Evolutionary conservation across 805 yeast species (phyloP).

Genomic region (Diddensiella caesifluorescens): DNA sequence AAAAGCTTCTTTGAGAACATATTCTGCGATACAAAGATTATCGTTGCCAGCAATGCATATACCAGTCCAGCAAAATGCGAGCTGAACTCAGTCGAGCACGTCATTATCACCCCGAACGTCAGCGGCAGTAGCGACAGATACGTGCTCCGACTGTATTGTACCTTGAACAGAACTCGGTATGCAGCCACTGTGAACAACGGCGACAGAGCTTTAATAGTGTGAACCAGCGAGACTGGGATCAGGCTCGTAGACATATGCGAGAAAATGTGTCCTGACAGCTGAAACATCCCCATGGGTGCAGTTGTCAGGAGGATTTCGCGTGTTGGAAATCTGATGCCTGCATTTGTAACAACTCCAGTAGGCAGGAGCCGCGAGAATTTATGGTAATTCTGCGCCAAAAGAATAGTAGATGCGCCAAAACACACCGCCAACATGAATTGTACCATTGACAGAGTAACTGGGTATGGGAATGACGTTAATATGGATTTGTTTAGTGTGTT

Average conservation of each 20-base stretch:
- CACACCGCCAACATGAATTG: slow-evolving; percentile 73
- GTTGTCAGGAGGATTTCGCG: slow-evolving; percentile 38
- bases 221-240: slow-evolving; percentile 92
- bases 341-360: slow-evolving; percentile 30
- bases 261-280: slow-evolving; percentile 85
- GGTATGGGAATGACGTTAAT: slow-evolving; percentile 62
- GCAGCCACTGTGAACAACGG: slow-evolving; percentile 84
- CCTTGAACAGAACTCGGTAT: slow-evolving; percentile 57
- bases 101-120: slow-evolving; percentile 76
- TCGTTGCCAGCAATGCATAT: slow-evolving; percentile 61
- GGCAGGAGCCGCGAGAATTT: slow-evolving; percentile 33
- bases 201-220: slow-evolving; percentile 86
- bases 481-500: slow-evolving; percentile 78
- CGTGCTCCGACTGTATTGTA: slow-evolving; percentile 55
- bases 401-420: slow-evolving; percentile 47
- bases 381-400: slow-evolving; percentile 33
- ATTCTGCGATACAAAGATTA: slow-evolving; percentile 79
- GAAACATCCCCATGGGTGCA: slow-evolving; percentile 92
- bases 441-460: slow-evolving; percentile 82
- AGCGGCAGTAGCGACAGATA: slow-evolving; percentile 77
- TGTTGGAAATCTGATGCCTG: slow-evolving; percentile 27
- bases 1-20: slow-evolving; percentile 80
- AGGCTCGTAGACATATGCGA: slow-evolving; percentile 87
- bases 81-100: slow-evolving; percentile 40
- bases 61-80: slow-evolving; percentile 56